A percentile compares a stretch with the other conserved stretches of the same genome.
phyloP scores from a whole-genome alignment of 441 rosid species.

The Gossypium laxum region DNA sequence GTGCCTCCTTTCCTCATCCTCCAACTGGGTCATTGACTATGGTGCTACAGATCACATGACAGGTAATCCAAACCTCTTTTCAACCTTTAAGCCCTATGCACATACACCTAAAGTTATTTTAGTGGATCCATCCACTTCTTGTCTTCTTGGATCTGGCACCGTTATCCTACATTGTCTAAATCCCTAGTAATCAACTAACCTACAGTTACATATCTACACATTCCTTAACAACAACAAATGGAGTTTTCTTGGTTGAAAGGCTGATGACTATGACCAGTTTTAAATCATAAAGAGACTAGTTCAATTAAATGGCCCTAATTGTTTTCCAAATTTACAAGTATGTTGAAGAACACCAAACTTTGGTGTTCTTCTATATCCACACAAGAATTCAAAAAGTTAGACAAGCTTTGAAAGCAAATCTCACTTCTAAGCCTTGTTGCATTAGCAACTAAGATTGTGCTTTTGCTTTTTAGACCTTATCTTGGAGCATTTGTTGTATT shows the following conservation, averaged over 20 bases:
- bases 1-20: too few species aligned
- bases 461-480: neutral
- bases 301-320: neutral
- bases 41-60: too few species aligned
- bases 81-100: too few species aligned
- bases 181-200: too few species aligned
- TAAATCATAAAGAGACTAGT: neutral
- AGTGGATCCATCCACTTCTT: too few species aligned
- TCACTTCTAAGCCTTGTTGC: neutral
- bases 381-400: neutral
- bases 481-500: neutral
- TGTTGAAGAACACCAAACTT: neutral
- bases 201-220: too few species aligned
- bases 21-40: too few species aligned
- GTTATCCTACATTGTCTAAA: too few species aligned
- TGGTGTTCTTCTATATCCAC: neutral
- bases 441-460: neutral
- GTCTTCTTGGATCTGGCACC: too few species aligned
- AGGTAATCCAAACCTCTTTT: too few species aligned
- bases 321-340: neutral
- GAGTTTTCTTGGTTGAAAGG: slow-evolving; percentile 1
- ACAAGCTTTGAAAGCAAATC: neutral
- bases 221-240: neutral
- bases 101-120: too few species aligned
- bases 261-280: neutral